Evolutionary conservation across 2,329 filamentous ascomycete species (phyloP).

Genomic region (Bipolaris zeicola): DNA sequence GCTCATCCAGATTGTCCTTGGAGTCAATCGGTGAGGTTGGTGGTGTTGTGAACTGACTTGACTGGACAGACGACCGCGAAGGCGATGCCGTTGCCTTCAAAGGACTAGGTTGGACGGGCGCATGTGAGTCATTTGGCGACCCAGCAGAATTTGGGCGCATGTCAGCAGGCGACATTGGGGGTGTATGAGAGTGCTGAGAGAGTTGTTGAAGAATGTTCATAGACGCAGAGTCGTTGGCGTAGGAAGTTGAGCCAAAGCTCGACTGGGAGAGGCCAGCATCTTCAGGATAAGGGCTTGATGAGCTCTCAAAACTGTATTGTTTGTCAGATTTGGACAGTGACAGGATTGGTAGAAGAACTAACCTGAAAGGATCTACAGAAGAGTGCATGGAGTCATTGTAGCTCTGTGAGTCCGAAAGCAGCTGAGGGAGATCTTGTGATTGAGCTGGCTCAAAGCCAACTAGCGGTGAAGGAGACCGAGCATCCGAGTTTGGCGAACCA

Average conservation of each 20-base stretch:
- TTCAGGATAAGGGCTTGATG: slow-evolving; percentile 39
- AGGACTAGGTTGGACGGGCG: slow-evolving; percentile 29
- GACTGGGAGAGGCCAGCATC: slow-evolving; percentile 25
- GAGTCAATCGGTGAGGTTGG: slow-evolving; percentile 44
- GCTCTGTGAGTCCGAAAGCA: slow-evolving; percentile 31
- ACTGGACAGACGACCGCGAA: slow-evolving; percentile 43
- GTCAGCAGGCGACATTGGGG: slow-evolving; percentile 47
- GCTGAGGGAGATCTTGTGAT: slow-evolving; percentile 23
- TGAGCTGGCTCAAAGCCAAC: slow-evolving; percentile 34
- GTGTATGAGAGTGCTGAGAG: slow-evolving; percentile 43
- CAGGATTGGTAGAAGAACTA: neutral
- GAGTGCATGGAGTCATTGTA: slow-evolving; percentile 38
- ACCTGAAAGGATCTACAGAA: slow-evolving; percentile 42
- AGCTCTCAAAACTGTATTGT: slow-evolving; percentile 34
- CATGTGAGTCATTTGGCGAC: slow-evolving; percentile 25
- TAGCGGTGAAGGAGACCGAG: slow-evolving; percentile 35
- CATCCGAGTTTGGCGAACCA: slow-evolving; percentile 42
- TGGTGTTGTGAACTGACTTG: slow-evolving; percentile 46
- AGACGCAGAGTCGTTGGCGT: slow-evolving; percentile 37
- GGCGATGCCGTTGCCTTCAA: slow-evolving; percentile 40
- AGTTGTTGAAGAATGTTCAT: slow-evolving; percentile 46
- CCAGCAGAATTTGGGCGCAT: slow-evolving; percentile 33
- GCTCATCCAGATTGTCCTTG: slow-evolving; percentile 43
- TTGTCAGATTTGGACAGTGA: slow-evolving; percentile 20
- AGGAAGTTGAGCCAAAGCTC: slow-evolving; percentile 40